Evolutionary conservation across 192 early-diverging fungal genomes (phyloP), one percentile per base, ranked within the genome.

Genomic region (Martensiomyces pterosporus): DNA sequence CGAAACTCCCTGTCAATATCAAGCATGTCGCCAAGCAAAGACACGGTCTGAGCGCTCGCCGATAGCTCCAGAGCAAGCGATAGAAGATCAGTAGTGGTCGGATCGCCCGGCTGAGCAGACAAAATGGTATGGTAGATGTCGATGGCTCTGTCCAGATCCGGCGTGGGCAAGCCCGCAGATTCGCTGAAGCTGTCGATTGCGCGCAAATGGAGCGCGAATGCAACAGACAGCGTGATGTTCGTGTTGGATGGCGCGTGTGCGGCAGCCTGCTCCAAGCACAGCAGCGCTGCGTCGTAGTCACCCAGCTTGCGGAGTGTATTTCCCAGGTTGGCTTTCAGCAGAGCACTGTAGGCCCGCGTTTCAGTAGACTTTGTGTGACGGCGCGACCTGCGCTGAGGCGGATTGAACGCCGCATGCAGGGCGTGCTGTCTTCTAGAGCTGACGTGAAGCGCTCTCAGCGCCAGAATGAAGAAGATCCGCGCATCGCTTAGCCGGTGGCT

Each of bases 111-210:
- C n/a, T 53, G 32, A 3, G 42, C 57, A 0, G 73, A 36, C 24
- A 76, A 33, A 3, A 69, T 52, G 21, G 38, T 43, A 35, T 76
- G 73, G 43, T 76, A 76, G 4, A 35, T 39, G 19, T 76, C 73
- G 16, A 76, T 57, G 1, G 73, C 61, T 27, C 52, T 29, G 26
- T 76, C 66, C 15, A 76, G 48, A 12, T 57, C 57, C 0, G 2
- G 13, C 3, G 35, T 33, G 43, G 26, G 24, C 12, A 21, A 24
- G 4, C 24, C 9, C 4, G 16, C 36, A 9, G 39, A 24, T 7
- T 37, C 45, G 9, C 39, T 35, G 60, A 33, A 50, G n/a, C 26
- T 19, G 13, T 43, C 39, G 14, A 76, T 55, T 0, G 62, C 67
- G 4, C 46, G 39, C 16, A 48, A 22, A 40, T 76, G 67, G 34